Percentiles rank a stretch among this genome's conserved stretches.
Conservation (phyloP, 495 filamentous ascomycete species). For the Hypoxylon fuscum region DNA sequence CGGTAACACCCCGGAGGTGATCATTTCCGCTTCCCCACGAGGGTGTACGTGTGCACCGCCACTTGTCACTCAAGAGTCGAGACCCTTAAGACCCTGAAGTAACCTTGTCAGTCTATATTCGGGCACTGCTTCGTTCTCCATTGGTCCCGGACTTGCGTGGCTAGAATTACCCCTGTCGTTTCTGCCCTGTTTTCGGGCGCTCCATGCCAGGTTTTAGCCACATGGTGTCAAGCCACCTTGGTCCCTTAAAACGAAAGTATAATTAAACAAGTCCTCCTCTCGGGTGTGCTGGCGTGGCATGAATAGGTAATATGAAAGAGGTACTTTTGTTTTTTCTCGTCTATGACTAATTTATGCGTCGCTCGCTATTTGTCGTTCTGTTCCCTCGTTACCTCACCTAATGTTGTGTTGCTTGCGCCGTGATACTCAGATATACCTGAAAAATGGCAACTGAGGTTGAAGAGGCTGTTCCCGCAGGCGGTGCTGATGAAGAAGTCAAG, state of each 20-base stretch:
- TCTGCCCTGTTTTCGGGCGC: constrained; percentile 38
- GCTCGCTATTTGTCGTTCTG: constrained; percentile 23
- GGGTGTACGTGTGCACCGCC: constrained; percentile 41
- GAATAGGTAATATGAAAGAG: constrained; percentile 20
- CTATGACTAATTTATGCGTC: constrained; percentile 20
- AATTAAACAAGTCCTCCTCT: constrained; percentile 40
- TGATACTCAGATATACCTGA: constrained; percentile 23
- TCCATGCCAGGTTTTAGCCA: constrained; percentile 40
- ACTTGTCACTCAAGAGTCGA: constrained; percentile 27
- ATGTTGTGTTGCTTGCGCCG: constrained; percentile 28
- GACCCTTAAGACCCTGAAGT: constrained; percentile 23
- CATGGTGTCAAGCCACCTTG: constrained; percentile 47
- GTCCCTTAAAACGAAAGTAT: constrained; percentile 44
- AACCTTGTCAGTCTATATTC: constrained; percentile 27
- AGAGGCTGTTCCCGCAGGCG: constrained; percentile 32
- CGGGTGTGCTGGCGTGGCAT: constrained; percentile 20
- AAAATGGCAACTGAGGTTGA: constrained; percentile 33
- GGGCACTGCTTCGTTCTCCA: constrained; percentile 22
- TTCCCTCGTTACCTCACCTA: constrained; percentile 27
- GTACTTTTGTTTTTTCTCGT: constrained; percentile 26
- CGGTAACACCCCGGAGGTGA: constrained; percentile 11
- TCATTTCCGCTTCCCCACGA: constrained; percentile 22
- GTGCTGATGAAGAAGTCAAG: constrained; percentile 54
- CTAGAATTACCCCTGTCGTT: constrained; percentile 24
- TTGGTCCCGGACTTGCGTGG: constrained; percentile 34